Percentiles rank a stretch among this genome's conserved stretches.
Evolutionary conservation across 2,329 filamentous ascomycete genomes (phyloP).

Genomic region (Fusarium sublunatum): DNA sequence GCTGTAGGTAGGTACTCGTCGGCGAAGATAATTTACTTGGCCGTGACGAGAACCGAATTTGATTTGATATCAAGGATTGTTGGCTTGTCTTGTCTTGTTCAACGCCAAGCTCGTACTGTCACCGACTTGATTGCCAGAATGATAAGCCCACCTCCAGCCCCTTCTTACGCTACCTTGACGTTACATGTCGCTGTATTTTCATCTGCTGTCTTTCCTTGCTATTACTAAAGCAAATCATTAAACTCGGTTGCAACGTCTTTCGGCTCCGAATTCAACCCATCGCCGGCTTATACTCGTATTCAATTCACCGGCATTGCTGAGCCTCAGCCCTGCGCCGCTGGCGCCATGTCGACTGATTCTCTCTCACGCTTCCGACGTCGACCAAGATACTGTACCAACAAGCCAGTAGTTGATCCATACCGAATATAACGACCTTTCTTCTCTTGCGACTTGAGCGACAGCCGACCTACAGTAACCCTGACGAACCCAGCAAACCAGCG

Average conservation of each 20-base stretch:
- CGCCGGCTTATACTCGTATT: constrained; percentile 11
- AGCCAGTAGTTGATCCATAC: constrained; percentile 1
- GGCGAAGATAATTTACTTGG: constrained; percentile 9
- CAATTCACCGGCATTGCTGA: constrained; percentile 1
- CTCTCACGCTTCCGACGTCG: constrained; percentile 22
- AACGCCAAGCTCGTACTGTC: constrained; percentile 38
- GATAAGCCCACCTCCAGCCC: constrained; percentile 45
- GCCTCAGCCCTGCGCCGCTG: constrained; percentile 16
- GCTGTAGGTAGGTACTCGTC: background rate
- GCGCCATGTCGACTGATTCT: constrained; percentile 37
- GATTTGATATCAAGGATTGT: constrained; percentile 8
- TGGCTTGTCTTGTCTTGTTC: constrained; percentile 12
- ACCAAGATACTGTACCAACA: constrained; percentile 26
- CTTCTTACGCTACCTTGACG: constrained; percentile 31
- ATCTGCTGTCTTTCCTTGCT: constrained; percentile 10
- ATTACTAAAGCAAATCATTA: background rate
- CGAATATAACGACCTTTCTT: constrained; percentile 8
- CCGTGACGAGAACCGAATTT: constrained; percentile 5
- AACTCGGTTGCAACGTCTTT: constrained; percentile 15
- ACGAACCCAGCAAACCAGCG: constrained; percentile 32
- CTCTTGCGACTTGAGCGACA: constrained; percentile 1
- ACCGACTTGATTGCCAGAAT: constrained; percentile 27
- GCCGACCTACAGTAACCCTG: constrained; percentile 28
- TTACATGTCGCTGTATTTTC: constrained; percentile 12
- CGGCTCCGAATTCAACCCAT: constrained; percentile 12